Base-by-base conservation (phyloP, 768 basidiomycete genomes). In the Trametes punicea region DNA sequence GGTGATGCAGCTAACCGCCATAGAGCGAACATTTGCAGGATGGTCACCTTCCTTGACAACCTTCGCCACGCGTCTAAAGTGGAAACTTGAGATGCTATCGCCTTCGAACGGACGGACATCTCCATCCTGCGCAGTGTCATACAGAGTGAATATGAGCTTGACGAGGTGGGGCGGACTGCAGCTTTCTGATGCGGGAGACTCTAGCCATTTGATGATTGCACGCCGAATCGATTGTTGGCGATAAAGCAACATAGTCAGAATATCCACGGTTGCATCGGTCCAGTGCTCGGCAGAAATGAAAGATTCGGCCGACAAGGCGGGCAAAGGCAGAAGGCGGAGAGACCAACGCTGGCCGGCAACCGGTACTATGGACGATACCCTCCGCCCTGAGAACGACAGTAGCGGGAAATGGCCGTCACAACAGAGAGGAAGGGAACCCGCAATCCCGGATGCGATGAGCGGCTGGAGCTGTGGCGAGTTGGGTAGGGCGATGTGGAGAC, bases 381-480 rank as follows among this genome's bases (percentile, higher is more conserved):
- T 55, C 48, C 42, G 26, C 2, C 51, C 44, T 2, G 58, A 47
- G n/a, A 60, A 46, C 13, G 53, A 40, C 10, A 21, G 53, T 20
- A 4, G 2, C 6, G 63, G 55, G 27, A 66, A 44, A 13, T 56
- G 50, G 2, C 73, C 72, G 15, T 71, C 64, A 31, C 70, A 34
- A 7, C 69, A 65, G 15, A 48, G 46, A 25, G 73, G 71, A 9
- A 74, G 63, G n/a, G 50, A 55, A 13, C 75, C 72, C 15, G 73
- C 67, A 3, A 82, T 56, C 0, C 74, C 69, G 3, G 62, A 61
- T 2, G 80, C 76, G 20, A 85, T 72, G 56, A 85, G 66, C 8
- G 75, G 70, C 38, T 85, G 81, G 0, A 84, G 69, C 2, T 71
- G 56, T 1, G 51, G 8, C 1, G 85, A 71, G 10, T 69, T 69